A percentile compares a stretch with the other conserved stretches of the same genome.
Evolutionary conservation across 805 yeast genomes (phyloP).

Genomic region (Kodamaea restingae): DNA sequence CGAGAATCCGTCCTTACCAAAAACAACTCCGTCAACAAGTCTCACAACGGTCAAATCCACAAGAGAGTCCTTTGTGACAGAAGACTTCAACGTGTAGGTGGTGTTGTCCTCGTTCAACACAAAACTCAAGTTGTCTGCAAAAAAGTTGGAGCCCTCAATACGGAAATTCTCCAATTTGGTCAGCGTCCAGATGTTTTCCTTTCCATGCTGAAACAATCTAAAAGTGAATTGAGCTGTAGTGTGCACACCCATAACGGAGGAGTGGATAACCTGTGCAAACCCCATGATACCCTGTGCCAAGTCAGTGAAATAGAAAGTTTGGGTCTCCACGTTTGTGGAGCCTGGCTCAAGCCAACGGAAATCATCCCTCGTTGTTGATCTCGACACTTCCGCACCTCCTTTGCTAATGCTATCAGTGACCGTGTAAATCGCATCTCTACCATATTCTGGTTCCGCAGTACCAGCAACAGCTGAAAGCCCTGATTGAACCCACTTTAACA

Average conservation of each 20-base stretch:
- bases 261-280: conserved; percentile 92
- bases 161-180: conserved; percentile 79
- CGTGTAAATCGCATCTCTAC: conserved; percentile 87
- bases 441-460: conserved; percentile 95
- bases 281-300: conserved; percentile 64
- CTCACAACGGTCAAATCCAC: conserved; percentile 66
- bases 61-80: conserved; percentile 62
- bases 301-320: conserved; percentile 80
- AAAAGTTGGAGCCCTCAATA: conserved; percentile 70
- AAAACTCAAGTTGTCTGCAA: conserved; percentile 69
- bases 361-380: conserved; percentile 61
- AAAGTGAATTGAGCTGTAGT: conserved; percentile 93
- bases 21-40: conserved; percentile 75
- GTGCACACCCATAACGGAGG: conserved; percentile 83
- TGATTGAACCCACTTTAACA: conserved; percentile 83
- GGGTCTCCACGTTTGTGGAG: conserved; percentile 92
- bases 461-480: conserved; percentile 94
- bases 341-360: conserved; percentile 70
- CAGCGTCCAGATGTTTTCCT: conserved; percentile 74
- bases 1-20: conserved; percentile 85
- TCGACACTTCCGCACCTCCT: conserved; percentile 42
- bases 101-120: conserved; percentile 53
- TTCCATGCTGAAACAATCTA: conserved; percentile 57
- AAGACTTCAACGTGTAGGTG: conserved; percentile 51
- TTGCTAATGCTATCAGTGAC: conserved; percentile 52